Evolutionary conservation across 2,329 filamentous ascomycete genomes (phyloP), one percentile per base, ranked within the genome.

Genomic region (Fusarium liriodendri): DNA sequence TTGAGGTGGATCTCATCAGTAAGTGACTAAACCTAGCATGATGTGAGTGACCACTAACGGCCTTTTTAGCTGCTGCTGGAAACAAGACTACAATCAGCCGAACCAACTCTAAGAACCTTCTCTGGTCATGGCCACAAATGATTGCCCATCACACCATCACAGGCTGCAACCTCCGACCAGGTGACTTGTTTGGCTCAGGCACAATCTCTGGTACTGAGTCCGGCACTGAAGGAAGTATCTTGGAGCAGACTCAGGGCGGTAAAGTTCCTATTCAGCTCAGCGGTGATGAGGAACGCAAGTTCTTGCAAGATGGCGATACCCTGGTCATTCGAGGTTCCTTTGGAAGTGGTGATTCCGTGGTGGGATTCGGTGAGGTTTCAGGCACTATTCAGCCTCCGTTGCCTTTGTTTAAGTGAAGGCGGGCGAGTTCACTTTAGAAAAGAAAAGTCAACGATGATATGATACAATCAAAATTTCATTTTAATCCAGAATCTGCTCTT

Each of bases 121-220:
- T 96, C 2, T 97, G 91, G 87, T 95, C 93, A 0, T 97, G 95
- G 84, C 89, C 93, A 1, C 94, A 97, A 80, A 95, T 96, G 93
- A 85, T 97, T 37, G 89, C 94, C 0, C 94, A 97, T 82, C 94
- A 97, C 81, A 92, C 92, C 4, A 89, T 94, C 67, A 93, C 91
- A 0, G 94, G 94, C 8, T 97, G 94, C 81, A 91, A 92, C 9
- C 87, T 97, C 83, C 88, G 90, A 7, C 87, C 91, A 0, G 94
- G 94, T 52, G 94, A 97, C 78, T 80, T 97, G 50, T 83, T 97
- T 1, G 94, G 94, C 3, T 94, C 91, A 1, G 94, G 94, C 9
- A 97, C 94, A 0, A 95, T 97, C 73, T 85, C 83, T 0, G 94
- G 94, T 7, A 88, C 89, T 7, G 85, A 91, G 69, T 50, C 82